Evolutionary conservation across 495 filamentous ascomycete species (phyloP).

Genomic region (Neurospora sp.): DNA sequence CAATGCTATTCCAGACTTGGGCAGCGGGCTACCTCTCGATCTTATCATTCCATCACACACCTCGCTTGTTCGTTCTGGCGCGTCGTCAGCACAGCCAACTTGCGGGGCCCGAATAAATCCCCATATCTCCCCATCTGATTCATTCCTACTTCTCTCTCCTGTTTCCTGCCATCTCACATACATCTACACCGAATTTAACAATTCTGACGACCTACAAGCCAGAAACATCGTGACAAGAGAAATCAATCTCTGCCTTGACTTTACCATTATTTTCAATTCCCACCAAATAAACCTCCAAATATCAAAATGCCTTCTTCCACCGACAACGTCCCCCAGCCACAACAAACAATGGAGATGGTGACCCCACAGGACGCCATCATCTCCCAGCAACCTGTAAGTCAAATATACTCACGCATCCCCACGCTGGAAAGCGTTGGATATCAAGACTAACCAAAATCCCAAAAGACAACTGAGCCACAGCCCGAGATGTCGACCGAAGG

Average conservation of each 20-base stretch:
- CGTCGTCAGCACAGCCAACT: not conserved
- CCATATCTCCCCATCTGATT: not conserved
- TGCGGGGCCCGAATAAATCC: not conserved
- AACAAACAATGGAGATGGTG: constrained; percentile 19
- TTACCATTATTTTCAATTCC: not conserved
- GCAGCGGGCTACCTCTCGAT: too few relatives aligned
- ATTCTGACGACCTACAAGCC: not conserved
- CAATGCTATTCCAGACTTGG: not conserved
- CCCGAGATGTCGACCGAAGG: constrained; percentile 14
- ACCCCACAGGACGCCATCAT: constrained; percentile 10
- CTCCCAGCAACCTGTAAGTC: constrained; percentile 18
- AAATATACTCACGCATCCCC: not conserved
- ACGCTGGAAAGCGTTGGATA: not conserved
- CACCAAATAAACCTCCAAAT: not conserved
- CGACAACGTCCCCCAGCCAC: constrained; percentile 14
- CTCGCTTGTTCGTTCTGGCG: not conserved
- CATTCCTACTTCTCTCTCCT: not conserved
- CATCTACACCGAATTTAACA: not conserved
- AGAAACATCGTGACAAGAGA: not conserved
- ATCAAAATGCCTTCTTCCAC: constrained; percentile 14
- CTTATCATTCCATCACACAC: too few relatives aligned
- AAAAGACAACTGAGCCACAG: constrained; percentile 14
- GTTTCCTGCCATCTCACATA: not conserved
- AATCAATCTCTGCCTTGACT: not conserved
- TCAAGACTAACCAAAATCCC: not conserved